A percentile compares a stretch with the other conserved stretches of the same genome.
Conservation (phyloP, 2,329 filamentous ascomycete genomes). For the Sclerotinia nivalis region DNA sequence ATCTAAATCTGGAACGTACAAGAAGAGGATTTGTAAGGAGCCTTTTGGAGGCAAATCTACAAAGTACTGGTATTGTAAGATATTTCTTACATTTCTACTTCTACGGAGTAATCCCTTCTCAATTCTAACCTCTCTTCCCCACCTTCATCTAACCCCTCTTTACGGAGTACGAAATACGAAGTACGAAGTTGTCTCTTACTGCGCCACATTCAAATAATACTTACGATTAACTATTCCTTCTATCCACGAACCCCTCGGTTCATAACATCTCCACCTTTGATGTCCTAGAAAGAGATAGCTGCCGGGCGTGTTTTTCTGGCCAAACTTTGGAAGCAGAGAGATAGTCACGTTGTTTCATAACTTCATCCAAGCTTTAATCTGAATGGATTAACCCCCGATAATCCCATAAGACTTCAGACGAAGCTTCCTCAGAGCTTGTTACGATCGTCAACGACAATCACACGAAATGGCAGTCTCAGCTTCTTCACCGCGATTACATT, state of each 20-base stretch:
- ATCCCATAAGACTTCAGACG: background rate
- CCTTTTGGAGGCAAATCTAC: background rate
- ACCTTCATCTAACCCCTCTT: slow-evolving; percentile 20
- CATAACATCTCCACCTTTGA: slow-evolving; percentile 16
- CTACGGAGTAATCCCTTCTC: no score
- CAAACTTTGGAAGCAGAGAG: slow-evolving; percentile 1
- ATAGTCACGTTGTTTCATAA: background rate
- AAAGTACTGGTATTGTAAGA: background rate
- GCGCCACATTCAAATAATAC: slow-evolving; percentile 20
- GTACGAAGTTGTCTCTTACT: slow-evolving; percentile 12
- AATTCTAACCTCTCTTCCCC: background rate
- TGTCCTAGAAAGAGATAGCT: background rate
- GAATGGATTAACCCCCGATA: slow-evolving; percentile 10
- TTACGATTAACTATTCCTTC: background rate
- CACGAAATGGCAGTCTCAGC: slow-evolving; percentile 34
- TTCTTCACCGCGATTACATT: slow-evolving; percentile 32
- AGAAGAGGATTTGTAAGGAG: background rate
- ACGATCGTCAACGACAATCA: background rate
- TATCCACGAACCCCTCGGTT: background rate
- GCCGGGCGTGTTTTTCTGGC: background rate
- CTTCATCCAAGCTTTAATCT: background rate
- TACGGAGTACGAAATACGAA: background rate
- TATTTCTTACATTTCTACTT: no score
- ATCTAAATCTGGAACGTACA: background rate
- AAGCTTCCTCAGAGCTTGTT: background rate